Evolutionary conservation across 1,284 basidiomycete species (phyloP), one percentile per base, ranked within the genome.

Genomic region (Pterulicium gracile): DNA sequence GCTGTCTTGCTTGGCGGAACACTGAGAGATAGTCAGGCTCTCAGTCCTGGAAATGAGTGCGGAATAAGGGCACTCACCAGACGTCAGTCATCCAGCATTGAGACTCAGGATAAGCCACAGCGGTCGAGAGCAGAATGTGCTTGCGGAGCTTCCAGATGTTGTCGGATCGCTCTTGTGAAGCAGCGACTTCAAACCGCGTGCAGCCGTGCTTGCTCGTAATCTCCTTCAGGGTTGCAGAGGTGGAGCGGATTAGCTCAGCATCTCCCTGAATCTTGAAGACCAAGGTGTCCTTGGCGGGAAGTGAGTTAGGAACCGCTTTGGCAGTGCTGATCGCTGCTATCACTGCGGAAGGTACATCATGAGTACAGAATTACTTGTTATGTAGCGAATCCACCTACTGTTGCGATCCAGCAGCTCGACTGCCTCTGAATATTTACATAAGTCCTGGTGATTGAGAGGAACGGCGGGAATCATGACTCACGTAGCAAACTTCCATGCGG

Each of bases 201-300:
- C 87, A 80, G 1, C 81, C 77, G 58, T 93, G 80, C 53, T 69
- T 75, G 50, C 75, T 69, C 7, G 81, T 73, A 34, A 93, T 77
- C 10, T 61, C 56, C 54, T 78, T 65, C 32, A 89, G 73, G 3
- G 67, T 63, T 43, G 73, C 67, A 1, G 84, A 77, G 0, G 87
- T 76, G 23, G 76, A 70, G n/a, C 75, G 60, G 53, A 90, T 81
- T 3, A 78, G 70, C 2, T 69, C 64, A 1, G 75, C 66, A 27
- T 87, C 78, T 5, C 81, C 80, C 63, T 92, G 89, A 46, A 94
- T 77, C 63, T 95, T 95, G 71, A 95, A 88, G 67, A 94, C 92
- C 13, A 95, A 72, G 0, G 82, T 83, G 55, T 92, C 89, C 54
- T 73, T 68, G 24, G 83, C 80, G 13, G 81, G 81, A 62, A 84